Percentiles rank a stretch among this genome's conserved stretches.
These are phyloP conservation scores for Carex scoparia DNA, from an alignment of 176 grass and related monocot species.

Conservation along the genomic window DNA sequence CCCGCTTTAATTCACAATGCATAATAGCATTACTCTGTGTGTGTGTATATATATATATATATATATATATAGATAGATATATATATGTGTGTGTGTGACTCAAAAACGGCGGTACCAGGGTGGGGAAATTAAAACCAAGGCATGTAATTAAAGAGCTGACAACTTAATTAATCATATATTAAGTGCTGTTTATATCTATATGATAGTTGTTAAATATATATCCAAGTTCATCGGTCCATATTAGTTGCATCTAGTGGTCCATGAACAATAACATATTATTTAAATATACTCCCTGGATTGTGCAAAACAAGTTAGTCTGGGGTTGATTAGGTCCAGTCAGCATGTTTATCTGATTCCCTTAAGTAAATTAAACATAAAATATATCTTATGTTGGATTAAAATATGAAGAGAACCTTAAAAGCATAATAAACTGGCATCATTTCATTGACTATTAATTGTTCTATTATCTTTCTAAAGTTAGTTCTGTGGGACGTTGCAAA, in stretches of 20 bases:
- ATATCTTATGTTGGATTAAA: not conserved
- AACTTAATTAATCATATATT: not conserved
- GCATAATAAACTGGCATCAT: not conserved
- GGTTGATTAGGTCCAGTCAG: not conserved
- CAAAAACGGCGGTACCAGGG: not conserved
- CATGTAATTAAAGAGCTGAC: not conserved
- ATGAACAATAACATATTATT: not conserved
- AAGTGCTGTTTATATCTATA: not conserved
- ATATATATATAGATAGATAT: accelerated
- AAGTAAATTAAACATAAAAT: not conserved
- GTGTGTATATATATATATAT: no score
- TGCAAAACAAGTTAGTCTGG: not conserved
- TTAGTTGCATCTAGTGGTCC: not conserved
- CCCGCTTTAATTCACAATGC: no score
- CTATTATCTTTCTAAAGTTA: not conserved
- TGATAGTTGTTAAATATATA: not conserved
- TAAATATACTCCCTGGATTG: not conserved
- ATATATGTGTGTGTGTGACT: not conserved
- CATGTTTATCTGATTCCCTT: not conserved
- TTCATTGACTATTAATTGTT: not conserved
- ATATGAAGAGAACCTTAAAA: not conserved
- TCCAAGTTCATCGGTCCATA: not conserved
- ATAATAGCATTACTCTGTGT: no score
- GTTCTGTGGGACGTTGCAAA: not conserved
- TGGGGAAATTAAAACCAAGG: not conserved